phyloP scores from a whole-genome alignment of 768 basidiomycete species.

The Boletus subparvulus region DNA sequence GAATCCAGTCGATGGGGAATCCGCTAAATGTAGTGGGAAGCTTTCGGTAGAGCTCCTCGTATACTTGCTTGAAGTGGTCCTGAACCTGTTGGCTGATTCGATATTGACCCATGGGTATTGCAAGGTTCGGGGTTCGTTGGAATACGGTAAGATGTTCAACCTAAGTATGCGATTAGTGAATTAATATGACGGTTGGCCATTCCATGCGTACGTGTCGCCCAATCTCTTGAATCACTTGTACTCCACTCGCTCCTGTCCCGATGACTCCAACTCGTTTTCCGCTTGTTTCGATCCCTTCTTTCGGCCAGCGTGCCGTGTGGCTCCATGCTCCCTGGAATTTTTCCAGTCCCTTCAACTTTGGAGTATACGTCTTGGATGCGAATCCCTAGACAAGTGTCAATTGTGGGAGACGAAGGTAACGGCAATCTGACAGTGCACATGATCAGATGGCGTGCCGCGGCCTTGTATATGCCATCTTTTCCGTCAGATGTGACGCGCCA shows the following conservation, averaged over 20 bases:
- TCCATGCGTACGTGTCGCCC: constrained; percentile 5
- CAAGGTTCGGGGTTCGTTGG: constrained; percentile 19
- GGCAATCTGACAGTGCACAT: constrained; percentile 9
- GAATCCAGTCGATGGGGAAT: not conserved
- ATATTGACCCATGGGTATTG: constrained; percentile 12
- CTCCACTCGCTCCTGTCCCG: constrained; percentile 16
- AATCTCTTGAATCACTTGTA: constrained; percentile 16
- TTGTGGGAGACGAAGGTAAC: not conserved
- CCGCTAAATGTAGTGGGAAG: constrained; percentile 1
- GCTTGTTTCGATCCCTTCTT: constrained; percentile 11
- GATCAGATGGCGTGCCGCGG: constrained; percentile 9
- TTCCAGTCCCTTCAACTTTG: constrained; percentile 9
- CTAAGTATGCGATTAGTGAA: not conserved
- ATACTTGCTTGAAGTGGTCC: constrained; percentile 8
- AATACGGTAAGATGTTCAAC: constrained; percentile 9
- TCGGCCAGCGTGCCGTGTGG: constrained; percentile 16
- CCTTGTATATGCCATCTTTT: constrained; percentile 11
- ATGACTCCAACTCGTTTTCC: constrained; percentile 18
- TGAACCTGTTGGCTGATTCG: constrained; percentile 8
- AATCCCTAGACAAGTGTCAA: constrained; percentile 1
- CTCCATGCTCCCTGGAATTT: constrained; percentile 8
- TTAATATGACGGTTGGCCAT: not conserved
- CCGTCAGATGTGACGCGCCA: constrained; percentile 7
- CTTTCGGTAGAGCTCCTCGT: constrained; percentile 9
- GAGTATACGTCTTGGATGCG: constrained; percentile 11